Evolutionary conservation across 23 red algal species (phyloP).

Genomic region (Gracilariopsis chorda): DNA sequence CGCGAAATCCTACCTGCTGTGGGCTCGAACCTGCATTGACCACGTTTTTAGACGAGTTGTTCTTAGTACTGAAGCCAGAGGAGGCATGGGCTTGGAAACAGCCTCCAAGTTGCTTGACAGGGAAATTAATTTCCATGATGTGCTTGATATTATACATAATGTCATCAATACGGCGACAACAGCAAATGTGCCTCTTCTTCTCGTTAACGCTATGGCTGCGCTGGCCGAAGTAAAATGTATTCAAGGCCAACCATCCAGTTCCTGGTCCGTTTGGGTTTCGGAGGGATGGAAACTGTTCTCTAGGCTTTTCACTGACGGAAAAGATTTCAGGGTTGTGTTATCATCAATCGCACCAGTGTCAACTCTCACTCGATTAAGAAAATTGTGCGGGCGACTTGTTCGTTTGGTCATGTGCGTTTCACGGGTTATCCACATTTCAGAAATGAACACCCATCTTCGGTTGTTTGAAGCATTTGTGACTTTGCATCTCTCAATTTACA

Average conservation of each 20-base stretch:
- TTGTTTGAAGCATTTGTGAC: slow-evolving; percentile 79
- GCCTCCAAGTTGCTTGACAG: slow-evolving; percentile 36
- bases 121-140: slow-evolving; percentile 45
- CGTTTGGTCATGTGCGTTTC: slow-evolving; percentile 61
- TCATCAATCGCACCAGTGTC: slow-evolving; percentile 62
- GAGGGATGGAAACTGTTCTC: slow-evolving; percentile 78
- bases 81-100: slow-evolving; percentile 35
- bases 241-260: slow-evolving; percentile 23
- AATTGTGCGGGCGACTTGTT: slow-evolving; percentile 61
- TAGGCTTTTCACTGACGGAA: slow-evolving; percentile 58
- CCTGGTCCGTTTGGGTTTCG: slow-evolving; percentile 60
- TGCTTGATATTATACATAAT: slow-evolving; percentile 58
- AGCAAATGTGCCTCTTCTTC: slow-evolving; percentile 66
- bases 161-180: slow-evolving; percentile 12
- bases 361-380: slow-evolving; percentile 40
- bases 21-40: slow-evolving; percentile 68
- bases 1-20: slow-evolving; percentile 59
- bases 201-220: slow-evolving; percentile 62
- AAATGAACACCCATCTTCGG: slow-evolving; percentile 74
- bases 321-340: slow-evolving; percentile 67
- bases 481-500: slow-evolving; percentile 56
- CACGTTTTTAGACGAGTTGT: slow-evolving; percentile 56
- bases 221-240: slow-evolving; percentile 73
- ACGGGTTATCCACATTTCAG: slow-evolving; percentile 27
- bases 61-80: slow-evolving; percentile 31